Evolutionary conservation across 768 basidiomycete species (phyloP).

Genomic region (Collybia sp.): DNA sequence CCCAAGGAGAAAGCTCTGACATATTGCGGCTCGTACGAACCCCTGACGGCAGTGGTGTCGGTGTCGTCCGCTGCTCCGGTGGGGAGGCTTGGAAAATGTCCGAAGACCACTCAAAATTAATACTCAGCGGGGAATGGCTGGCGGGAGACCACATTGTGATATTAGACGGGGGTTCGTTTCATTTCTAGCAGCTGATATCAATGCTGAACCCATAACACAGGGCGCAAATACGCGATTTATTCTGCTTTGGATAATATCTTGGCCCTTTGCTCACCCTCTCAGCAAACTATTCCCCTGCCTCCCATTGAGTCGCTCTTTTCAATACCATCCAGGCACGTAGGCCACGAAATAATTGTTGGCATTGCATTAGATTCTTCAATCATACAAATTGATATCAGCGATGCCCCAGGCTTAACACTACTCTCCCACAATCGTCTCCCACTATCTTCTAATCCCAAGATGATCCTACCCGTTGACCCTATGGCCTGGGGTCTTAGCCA

Average conservation of each 20-base stretch:
- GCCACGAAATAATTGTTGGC: constrained; percentile 58
- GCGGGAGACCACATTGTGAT: constrained; percentile 67
- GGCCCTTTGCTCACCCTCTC: constrained; percentile 49
- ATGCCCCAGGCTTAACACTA: constrained; percentile 36
- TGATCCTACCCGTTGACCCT: constrained; percentile 79
- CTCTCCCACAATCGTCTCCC: constrained; percentile 51
- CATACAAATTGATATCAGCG: constrained; percentile 45
- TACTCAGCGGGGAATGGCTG: constrained; percentile 46
- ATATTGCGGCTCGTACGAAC: constrained; percentile 70
- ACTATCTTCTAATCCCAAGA: constrained; percentile 37
- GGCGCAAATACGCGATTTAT: constrained; percentile 52
- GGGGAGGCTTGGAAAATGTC: constrained; percentile 64
- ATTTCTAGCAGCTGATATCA: neutral
- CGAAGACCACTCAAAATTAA: constrained; percentile 42
- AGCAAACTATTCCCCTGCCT: constrained; percentile 40
- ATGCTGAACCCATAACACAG: too few relatives aligned
- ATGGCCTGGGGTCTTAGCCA: constrained; percentile 71
- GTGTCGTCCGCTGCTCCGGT: constrained; percentile 53
- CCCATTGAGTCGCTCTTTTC: constrained; percentile 59
- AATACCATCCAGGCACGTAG: constrained; percentile 43
- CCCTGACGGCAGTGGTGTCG: constrained; percentile 74
- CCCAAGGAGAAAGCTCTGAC: constrained; percentile 42
- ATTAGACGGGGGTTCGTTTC: constrained; percentile 51
- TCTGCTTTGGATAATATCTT: constrained; percentile 38
- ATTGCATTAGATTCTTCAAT: constrained; percentile 59